Conservation (phyloP, 345 rosid species). For the Euphorbia peplus region DNA sequence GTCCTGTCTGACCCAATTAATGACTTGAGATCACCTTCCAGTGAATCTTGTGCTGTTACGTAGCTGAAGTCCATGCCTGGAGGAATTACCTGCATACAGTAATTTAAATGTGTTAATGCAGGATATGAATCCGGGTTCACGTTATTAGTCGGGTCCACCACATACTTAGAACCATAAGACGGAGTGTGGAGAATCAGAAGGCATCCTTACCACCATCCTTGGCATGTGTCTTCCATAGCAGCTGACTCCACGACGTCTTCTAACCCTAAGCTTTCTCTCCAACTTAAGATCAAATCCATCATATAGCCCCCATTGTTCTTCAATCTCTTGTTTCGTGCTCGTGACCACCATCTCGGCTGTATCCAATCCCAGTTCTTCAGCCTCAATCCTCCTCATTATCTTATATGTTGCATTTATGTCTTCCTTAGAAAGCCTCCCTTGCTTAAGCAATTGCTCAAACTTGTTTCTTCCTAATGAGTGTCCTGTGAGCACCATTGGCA, state of each 20-base stretch:
- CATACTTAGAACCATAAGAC: not conserved
- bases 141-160: not conserved
- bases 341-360: slow-evolving; percentile 65
- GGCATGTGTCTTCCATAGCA: slow-evolving; percentile 66
- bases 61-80: slow-evolving; percentile 75
- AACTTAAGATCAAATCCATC: slow-evolving; percentile 63
- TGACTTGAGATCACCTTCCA: slow-evolving; percentile 55
- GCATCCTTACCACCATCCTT: slow-evolving; percentile 56
- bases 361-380: slow-evolving; percentile 58
- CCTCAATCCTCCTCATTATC: slow-evolving; percentile 61
- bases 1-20: slow-evolving; percentile 53
- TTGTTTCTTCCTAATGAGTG: slow-evolving; percentile 69
- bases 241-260: slow-evolving; percentile 64
- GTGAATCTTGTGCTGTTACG: slow-evolving; percentile 46
- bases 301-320: slow-evolving; percentile 74
- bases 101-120: not conserved
- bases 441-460: slow-evolving; percentile 65
- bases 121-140: not conserved
- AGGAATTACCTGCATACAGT: slow-evolving; percentile 49
- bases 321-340: slow-evolving; percentile 73
- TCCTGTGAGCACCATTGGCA: slow-evolving; percentile 68
- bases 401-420: slow-evolving; percentile 56
- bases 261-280: slow-evolving; percentile 63
- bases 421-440: slow-evolving; percentile 59
- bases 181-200: not conserved